Evolutionary conservation across 768 basidiomycete genomes (phyloP), one percentile per base, ranked within the genome.

Genomic region (Lyophyllum decastes): DNA sequence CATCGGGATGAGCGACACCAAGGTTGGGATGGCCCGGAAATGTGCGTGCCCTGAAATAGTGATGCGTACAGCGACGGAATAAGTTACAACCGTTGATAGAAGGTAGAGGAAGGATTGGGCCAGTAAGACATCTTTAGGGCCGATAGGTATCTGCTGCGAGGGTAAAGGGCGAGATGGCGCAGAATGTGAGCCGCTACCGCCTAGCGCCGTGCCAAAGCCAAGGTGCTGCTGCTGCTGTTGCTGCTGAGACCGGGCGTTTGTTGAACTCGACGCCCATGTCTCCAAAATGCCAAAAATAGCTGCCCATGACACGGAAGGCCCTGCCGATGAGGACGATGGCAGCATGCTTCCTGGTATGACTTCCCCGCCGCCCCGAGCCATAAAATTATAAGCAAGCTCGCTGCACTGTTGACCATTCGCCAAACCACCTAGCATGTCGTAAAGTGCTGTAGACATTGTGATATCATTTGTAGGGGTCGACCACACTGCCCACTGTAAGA

Each of bases 401-500:
- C 92, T 92, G 64, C 91, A 92, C 63, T 89, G 87, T 57, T 89
- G 87, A 0, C 94, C 94, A 51, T 89, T 88, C 2, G 92, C 83
- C 25, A 95, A 78, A 21, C 95, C 92, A 8, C 83, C 78, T 27
- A 97, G 75, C 95, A 95, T 95, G 64, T 95, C 91, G 68, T 93
- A 94, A 51, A 94, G 72, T 0, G 92, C 90, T 62, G 86, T 87
- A 40, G 88, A 79, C 84, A 93, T 87, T 1, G 83, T 82, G 6
- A 82, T 66, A 59, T 93, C 90, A 58, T 88, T 83, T 4, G 82
- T 78, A 55, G 92, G 86, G 0, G 91, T 90, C 0, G 89, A 90
- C 89, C 89, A 90, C 9, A 92, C 85, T 0, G 92, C 92, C 94
- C 94, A 96, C 57, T 93, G 90, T 48, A 96, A 74, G 70, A 96